Evolutionary conservation across 495 filamentous ascomycete species (phyloP).

Genomic region (Oidiodendron maius): DNA sequence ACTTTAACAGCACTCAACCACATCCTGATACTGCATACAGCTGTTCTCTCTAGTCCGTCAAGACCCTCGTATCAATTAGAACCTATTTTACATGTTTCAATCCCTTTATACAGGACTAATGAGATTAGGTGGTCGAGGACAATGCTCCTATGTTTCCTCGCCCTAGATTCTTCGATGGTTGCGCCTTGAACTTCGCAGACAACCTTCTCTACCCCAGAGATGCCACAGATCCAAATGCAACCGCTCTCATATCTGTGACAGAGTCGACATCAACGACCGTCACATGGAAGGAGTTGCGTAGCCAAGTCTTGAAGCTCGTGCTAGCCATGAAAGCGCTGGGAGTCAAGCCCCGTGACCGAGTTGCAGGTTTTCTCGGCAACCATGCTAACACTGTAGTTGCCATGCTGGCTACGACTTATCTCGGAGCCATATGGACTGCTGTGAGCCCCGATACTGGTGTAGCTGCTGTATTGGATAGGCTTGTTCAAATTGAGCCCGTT

Average conservation of each 20-base stretch:
- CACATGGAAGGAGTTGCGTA: constrained; percentile 58
- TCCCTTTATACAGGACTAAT: not conserved
- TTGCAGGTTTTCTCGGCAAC: constrained; percentile 67
- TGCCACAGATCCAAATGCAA: constrained; percentile 47
- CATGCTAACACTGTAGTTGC: constrained; percentile 61
- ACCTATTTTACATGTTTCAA: too few species aligned
- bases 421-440: constrained; percentile 66
- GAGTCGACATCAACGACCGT: constrained; percentile 45
- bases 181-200: constrained; percentile 57
- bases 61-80: too few species aligned
- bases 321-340: constrained; percentile 56
- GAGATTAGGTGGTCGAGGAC: constrained; percentile 59
- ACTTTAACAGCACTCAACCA: too few species aligned
- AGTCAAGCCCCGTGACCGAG: constrained; percentile 58
- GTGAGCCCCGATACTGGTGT: constrained; percentile 73
- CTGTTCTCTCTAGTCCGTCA: too few species aligned
- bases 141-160: constrained; percentile 72
- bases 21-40: too few species aligned
- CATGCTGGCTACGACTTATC: constrained; percentile 53
- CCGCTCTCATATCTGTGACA: constrained; percentile 61
- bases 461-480: constrained; percentile 66
- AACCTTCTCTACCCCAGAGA: constrained; percentile 51
- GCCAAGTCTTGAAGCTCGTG: constrained; percentile 43
- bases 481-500: constrained; percentile 62
- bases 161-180: constrained; percentile 72